Evolutionary conservation across 1,139 yeast species (phyloP), one percentile per base, ranked within the genome.

Genomic region (Suhomyces choctaworum): DNA sequence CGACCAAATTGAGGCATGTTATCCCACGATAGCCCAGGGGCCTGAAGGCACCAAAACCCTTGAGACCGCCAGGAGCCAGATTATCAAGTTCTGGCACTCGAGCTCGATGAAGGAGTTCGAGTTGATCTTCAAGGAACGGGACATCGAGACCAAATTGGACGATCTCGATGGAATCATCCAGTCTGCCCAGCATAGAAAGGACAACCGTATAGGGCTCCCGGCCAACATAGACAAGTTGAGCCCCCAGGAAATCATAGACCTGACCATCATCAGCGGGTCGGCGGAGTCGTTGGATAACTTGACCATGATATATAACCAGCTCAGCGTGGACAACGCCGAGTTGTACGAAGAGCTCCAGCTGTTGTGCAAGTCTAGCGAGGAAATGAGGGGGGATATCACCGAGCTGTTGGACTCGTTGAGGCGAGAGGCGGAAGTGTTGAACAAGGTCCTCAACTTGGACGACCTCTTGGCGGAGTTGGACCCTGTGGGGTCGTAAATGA

Each of bases 141-240:
- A 78, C 17, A 66, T 85, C 1, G 68, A 77, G 40, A 44, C 39
- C 23, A 83, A 80, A 47, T 60, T 88, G 37, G 66, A 80, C 44
- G 80, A 78, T 38, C 61, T 88, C 35, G 96, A 88, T 52, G 79
- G 73, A 27, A 59, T 87, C 16, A 73, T 87, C 15, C 61, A 64
- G 10, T 68, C 66, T 11, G 92, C 94, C 1, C 63, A 62, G 34
- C 27, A 42, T 16, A 46, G 73, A 6, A 56, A 60, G 31, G 36
- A 31, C 10, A 31, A 32, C 16, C 39, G 39, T 5, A 30, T 46
- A n/a, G 48, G 46, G 8, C 42, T 44, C 5, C 66, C 69, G 2
- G 47, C 60, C 2, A 54, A 54, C 19, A 51, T 69, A 7, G 72
- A 66, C 40, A 50, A 52, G 33, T 45, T 67, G 17, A 44, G 58